Conservation (phyloP, 108 stramenopile genomes). For the Skeletonema potamos region DNA sequence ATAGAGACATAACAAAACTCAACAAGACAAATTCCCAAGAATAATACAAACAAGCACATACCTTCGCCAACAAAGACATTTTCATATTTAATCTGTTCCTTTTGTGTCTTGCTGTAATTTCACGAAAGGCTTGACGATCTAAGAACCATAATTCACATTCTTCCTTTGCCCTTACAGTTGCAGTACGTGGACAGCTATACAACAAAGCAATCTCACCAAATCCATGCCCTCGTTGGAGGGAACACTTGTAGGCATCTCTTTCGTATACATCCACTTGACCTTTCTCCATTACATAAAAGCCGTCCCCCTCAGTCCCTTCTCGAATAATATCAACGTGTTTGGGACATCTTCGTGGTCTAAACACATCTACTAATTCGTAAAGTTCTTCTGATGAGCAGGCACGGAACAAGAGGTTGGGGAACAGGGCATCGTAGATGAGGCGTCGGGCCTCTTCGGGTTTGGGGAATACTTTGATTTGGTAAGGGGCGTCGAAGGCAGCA, state of each 20-base stretch:
- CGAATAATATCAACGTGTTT: constrained; percentile 41
- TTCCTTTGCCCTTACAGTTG: constrained; percentile 51
- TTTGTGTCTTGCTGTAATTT: constrained; percentile 57
- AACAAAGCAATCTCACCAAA: constrained; percentile 90
- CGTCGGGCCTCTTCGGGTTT: constrained; percentile 57
- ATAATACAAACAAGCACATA: neutral
- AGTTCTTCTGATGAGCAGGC: constrained; percentile 50
- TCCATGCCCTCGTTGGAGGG: constrained; percentile 41
- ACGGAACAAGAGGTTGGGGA: constrained; percentile 65
- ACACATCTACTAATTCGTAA: constrained; percentile 53
- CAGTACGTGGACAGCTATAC: constrained; percentile 77
- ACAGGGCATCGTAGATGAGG: constrained; percentile 66
- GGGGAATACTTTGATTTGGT: constrained; percentile 30
- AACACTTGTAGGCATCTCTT: constrained; percentile 18
- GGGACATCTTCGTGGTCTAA: constrained; percentile 23
- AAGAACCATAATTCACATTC: constrained; percentile 65
- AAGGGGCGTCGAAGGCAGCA: constrained; percentile 7
- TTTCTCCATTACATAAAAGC: constrained; percentile 63
- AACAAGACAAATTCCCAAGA: neutral
- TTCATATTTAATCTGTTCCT: constrained; percentile 45
- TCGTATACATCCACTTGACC: constrained; percentile 61
- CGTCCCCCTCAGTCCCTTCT: constrained; percentile 68
- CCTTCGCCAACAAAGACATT: constrained; percentile 53
- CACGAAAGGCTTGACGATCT: constrained; percentile 56
- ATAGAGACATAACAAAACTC: neutral